Conservation (phyloP, 192 early-diverging fungal genomes). For the Backusella macrospora region DNA sequence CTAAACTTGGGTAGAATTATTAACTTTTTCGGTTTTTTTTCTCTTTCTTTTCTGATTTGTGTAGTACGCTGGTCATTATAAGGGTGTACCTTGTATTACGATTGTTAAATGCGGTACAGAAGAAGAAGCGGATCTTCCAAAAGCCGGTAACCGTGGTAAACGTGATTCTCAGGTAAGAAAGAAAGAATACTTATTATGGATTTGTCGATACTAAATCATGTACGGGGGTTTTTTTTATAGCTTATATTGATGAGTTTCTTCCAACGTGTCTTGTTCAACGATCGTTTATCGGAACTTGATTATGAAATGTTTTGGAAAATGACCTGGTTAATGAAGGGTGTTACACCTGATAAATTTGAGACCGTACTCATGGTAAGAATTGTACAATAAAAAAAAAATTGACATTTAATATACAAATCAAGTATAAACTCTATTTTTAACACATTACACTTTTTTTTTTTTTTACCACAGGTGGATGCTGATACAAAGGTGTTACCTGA, state of each 20-base stretch:
- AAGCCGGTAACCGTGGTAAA: constrained; percentile 93
- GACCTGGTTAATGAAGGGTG: constrained; percentile 68
- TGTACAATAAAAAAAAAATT: neutral
- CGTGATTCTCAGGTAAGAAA: constrained; percentile 87
- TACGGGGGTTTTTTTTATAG: constrained; percentile 8
- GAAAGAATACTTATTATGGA: constrained; percentile 4
- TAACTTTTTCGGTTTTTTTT: constrained; percentile 11
- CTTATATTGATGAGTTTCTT: constrained; percentile 92
- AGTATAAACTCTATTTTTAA: constrained; percentile 18
- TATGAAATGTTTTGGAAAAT: constrained; percentile 92
- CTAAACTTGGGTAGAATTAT: constrained; percentile 2
- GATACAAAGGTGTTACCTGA: constrained; percentile 84
- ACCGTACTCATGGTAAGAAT: constrained; percentile 66
- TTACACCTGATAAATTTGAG: constrained; percentile 86
- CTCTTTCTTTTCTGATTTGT: constrained; percentile 21
- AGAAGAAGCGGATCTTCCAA: constrained; percentile 62
- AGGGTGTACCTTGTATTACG: constrained; percentile 65
- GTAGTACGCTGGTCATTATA: constrained; percentile 76
- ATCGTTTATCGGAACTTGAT: constrained; percentile 88
- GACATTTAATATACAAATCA: constrained; percentile 6
- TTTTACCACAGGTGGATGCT: constrained; percentile 68
- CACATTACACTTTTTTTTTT: neutral
- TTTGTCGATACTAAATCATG: no score
- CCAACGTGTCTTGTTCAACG: constrained; percentile 78
- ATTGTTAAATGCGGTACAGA: constrained; percentile 77